These are phyloP conservation scores for Neofusicoccum sp. DNA, from an alignment of 2,329 filamentous ascomycete genomes.

Conservation along the genomic window DNA sequence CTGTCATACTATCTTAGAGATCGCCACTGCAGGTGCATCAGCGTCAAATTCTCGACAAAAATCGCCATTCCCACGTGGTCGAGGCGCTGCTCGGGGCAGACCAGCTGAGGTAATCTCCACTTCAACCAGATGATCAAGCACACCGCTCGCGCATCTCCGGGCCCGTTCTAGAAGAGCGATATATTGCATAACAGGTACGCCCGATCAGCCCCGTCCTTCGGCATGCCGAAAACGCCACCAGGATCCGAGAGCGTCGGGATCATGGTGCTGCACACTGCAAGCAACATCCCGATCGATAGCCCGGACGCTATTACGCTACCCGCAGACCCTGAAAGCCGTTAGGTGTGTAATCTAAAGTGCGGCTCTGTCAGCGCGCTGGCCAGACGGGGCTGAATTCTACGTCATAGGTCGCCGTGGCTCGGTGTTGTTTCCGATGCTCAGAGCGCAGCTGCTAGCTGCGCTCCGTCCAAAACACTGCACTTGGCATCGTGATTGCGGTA, in stretches of 20 bases:
- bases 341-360: not conserved
- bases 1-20: too few species aligned
- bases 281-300: not conserved
- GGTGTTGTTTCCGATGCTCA: not conserved
- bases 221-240: not conserved
- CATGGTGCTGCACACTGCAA: not conserved
- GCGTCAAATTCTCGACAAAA: not conserved
- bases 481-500: not conserved
- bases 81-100: not conserved
- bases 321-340: not conserved
- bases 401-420: not conserved
- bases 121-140: not conserved
- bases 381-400: not conserved
- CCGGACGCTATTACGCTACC: not conserved
- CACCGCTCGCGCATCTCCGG: slow-evolving; percentile 1
- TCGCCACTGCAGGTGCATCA: too few species aligned
- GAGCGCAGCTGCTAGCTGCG: not conserved
- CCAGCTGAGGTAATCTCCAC: not conserved
- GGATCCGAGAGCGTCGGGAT: not conserved
- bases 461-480: not conserved
- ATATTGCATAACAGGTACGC: slow-evolving; percentile 1
- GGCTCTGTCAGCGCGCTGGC: not conserved
- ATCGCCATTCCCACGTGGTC: not conserved
- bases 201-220: not conserved
- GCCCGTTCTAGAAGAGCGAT: not conserved